Evolutionary conservation across 495 filamentous ascomycete species (phyloP).

Genomic region (Neurospora tetraspora): DNA sequence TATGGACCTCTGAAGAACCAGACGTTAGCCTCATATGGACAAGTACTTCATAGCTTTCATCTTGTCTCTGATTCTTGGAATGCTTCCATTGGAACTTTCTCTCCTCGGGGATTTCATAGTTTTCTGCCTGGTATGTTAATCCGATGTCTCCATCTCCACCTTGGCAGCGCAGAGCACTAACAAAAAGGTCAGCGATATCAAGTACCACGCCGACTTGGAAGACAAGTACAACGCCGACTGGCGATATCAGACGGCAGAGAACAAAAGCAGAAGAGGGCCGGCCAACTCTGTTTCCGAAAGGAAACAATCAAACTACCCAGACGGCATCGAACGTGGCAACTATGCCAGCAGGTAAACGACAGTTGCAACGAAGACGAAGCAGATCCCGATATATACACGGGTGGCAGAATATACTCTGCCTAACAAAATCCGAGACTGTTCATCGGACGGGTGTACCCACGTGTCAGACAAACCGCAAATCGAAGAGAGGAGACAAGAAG

Average conservation of each 20-base stretch:
- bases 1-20: background rate
- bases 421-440: too few species aligned
- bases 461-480: too few species aligned
- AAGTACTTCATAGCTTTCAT: background rate
- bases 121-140: background rate
- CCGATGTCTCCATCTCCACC: background rate
- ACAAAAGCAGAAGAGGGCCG: background rate
- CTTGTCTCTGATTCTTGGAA: background rate
- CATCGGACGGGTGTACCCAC: too few species aligned
- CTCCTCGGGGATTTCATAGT: background rate
- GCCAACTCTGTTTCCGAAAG: background rate
- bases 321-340: background rate
- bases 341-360: background rate
- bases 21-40: background rate
- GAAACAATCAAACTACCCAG: background rate
- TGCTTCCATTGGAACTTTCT: background rate
- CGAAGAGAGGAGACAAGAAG: background rate
- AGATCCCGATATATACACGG: background rate
- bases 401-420: background rate
- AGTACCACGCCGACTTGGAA: too few species aligned
- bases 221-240: too few species aligned
- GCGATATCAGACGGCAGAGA: background rate
- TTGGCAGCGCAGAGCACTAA: background rate
- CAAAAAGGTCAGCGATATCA: background rate
- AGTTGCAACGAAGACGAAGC: background rate